phyloP scores from a whole-genome alignment of 441 rosid species.

The Adansonia madagascariensis region DNA sequence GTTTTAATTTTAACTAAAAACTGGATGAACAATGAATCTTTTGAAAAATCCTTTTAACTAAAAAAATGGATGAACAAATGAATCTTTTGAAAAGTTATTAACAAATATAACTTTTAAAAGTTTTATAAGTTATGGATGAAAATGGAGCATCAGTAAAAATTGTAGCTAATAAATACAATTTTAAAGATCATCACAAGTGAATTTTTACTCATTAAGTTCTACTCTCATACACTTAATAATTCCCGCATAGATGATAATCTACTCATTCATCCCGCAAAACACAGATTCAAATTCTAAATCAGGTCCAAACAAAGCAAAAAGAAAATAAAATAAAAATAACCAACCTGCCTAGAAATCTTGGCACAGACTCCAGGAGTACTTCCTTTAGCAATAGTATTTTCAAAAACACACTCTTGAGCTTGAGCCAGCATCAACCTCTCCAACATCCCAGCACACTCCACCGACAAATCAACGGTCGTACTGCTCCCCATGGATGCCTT shows the following conservation, averaged over 20 bases:
- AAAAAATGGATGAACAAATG: too few species aligned
- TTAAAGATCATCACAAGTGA: too few species aligned
- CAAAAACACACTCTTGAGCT: constrained; percentile 98
- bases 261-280: not conserved
- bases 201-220: too few species aligned
- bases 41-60: too few species aligned
- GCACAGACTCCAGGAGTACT: constrained; percentile 93
- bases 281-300: not conserved
- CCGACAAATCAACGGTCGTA: constrained; percentile 74
- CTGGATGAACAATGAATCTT: too few species aligned
- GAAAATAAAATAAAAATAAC: constrained; percentile 15
- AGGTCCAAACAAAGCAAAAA: not conserved
- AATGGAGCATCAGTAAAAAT: too few species aligned
- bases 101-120: too few species aligned
- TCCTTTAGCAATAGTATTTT: constrained; percentile 91
- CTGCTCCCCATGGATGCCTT: constrained; percentile 78
- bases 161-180: too few species aligned
- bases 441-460: constrained; percentile 90
- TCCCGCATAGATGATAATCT: not conserved
- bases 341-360: constrained; percentile 90
- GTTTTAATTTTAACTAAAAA: too few species aligned
- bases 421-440: constrained; percentile 94
- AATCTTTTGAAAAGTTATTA: too few species aligned
- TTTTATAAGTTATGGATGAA: too few species aligned
- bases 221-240: not conserved